phyloP scores from a whole-genome alignment of 78 protist genomes.

The Neovahlkampfia damariscottae region DNA sequence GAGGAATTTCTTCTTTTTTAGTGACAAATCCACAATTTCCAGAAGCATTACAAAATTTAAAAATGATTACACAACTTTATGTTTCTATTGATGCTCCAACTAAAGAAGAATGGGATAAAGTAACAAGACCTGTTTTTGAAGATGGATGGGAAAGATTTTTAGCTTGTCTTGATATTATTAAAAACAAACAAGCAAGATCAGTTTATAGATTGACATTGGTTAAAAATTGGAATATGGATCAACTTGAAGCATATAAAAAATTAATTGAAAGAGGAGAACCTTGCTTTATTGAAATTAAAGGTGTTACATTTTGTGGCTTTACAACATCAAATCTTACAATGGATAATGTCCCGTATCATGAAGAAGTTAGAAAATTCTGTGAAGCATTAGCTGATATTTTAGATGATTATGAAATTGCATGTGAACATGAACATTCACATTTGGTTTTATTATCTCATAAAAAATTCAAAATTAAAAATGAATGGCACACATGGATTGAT shows the following conservation, averaged over 20 bases:
- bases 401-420: conserved; percentile 43
- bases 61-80: conserved; percentile 78
- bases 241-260: conserved; percentile 37
- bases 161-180: conserved; percentile 34
- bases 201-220: conserved; percentile 76
- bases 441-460: conserved; percentile 48
- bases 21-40: conserved; percentile 92
- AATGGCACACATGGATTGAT: conserved; percentile 87
- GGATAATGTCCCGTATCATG: conserved; percentile 66
- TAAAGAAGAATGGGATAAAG: conserved; percentile 29
- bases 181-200: conserved; percentile 41
- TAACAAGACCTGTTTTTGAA: conserved; percentile 73
- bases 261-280: conserved; percentile 61
- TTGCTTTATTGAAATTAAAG: conserved; percentile 73
- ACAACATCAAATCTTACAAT: conserved; percentile 33
- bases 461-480: conserved; percentile 19
- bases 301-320: conserved; percentile 55
- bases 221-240: conserved; percentile 37
- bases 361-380: conserved; percentile 32
- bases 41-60: conserved; percentile 26
- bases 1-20: conserved; percentile 64
- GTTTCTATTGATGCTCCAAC: conserved; percentile 76
- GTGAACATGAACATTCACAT: conserved; percentile 74
- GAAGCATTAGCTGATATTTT: not conserved
- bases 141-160: conserved; percentile 79